Evolutionary conservation across 805 yeast species (phyloP).

Genomic region (Monosporozyma aerobia): DNA sequence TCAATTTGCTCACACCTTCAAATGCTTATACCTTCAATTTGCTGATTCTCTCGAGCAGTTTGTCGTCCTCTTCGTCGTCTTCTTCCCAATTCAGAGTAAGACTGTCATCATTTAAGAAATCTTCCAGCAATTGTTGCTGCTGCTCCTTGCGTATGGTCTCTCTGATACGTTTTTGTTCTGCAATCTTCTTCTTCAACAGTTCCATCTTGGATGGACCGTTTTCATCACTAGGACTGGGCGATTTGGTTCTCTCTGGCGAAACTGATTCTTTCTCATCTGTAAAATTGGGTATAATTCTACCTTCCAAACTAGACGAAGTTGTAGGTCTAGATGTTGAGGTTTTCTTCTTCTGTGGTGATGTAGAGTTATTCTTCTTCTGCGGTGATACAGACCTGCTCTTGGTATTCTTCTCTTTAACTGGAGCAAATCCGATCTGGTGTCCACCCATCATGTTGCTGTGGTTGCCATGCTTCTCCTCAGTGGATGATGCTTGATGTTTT

Average conservation of each 20-base stretch:
- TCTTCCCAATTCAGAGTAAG: constrained; percentile 21
- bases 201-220: constrained; percentile 8
- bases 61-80: constrained; percentile 21
- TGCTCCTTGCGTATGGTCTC: constrained; percentile 19
- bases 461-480: neutral
- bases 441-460: neutral
- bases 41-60: constrained; percentile 14
- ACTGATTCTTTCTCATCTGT: neutral
- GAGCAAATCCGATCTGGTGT: constrained; percentile 1
- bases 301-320: neutral
- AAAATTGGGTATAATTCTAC: neutral
- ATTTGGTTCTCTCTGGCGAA: neutral
- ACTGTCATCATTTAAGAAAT: constrained; percentile 22
- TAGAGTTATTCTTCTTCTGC: neutral
- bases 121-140: constrained; percentile 21
- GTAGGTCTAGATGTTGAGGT: neutral
- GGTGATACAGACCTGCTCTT: neutral
- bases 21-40: constrained; percentile 7
- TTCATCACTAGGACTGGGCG: neutral
- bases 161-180: constrained; percentile 22
- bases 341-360: neutral
- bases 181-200: constrained; percentile 23
- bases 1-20: too few species aligned
- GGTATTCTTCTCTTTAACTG: neutral
- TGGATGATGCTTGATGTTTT: neutral